These are phyloP conservation scores for Plasmodium vinckei DNA, from an alignment of 169 alveolate genomes.

Conservation along the genomic window DNA sequence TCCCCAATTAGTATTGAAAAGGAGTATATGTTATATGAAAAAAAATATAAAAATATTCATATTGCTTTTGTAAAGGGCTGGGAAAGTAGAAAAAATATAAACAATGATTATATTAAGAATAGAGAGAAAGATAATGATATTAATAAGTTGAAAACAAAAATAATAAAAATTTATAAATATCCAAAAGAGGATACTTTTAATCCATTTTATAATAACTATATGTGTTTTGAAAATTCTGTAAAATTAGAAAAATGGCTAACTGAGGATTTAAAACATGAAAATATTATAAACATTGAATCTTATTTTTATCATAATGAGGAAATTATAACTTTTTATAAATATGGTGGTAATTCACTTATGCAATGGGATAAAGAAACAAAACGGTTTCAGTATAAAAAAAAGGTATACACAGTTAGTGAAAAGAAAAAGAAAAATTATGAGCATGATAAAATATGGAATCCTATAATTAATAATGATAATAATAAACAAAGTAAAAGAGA, in stretches of 20 bases:
- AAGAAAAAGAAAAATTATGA: background rate
- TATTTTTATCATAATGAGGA: constrained; percentile 1
- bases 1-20: background rate
- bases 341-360: constrained; percentile 54
- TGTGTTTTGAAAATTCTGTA: constrained; percentile 33
- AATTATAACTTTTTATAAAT: constrained; percentile 19
- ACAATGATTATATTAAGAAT: background rate
- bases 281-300: constrained; percentile 19
- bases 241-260: constrained; percentile 44
- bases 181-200: constrained; percentile 38
- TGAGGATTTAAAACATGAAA: constrained; percentile 20
- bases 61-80: constrained; percentile 19
- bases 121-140: constrained; percentile 3
- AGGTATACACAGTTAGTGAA: background rate
- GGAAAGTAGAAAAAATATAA: constrained; percentile 4
- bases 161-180: constrained; percentile 30
- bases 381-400: constrained; percentile 10
- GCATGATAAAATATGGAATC: background rate
- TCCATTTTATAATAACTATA: constrained; percentile 27
- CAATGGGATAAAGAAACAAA: constrained; percentile 27
- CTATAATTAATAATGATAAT: no score
- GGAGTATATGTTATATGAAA: constrained; percentile 14
- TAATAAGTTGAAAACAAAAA: background rate
- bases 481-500: background rate
- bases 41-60: constrained; percentile 33